Evolutionary conservation across 169 alveolate genomes (phyloP).

Genomic region (Plasmodium falciparum): DNA sequence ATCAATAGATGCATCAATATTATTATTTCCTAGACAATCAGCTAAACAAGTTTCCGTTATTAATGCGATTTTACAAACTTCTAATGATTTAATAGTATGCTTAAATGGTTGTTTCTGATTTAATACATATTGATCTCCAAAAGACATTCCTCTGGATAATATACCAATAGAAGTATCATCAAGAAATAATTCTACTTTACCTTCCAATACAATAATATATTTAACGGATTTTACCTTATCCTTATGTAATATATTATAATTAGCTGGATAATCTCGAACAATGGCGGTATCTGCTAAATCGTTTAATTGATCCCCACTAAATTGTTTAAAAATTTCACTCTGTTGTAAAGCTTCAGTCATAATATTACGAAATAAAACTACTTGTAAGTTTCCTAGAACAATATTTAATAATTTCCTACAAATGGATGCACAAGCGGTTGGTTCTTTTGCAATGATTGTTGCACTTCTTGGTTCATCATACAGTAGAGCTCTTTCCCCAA

Average conservation of each 20-base stretch:
- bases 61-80: conserved; percentile 86
- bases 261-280: conserved; percentile 84
- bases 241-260: conserved; percentile 78
- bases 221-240: conserved; percentile 88
- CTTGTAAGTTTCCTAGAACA: conserved; percentile 91
- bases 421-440: conserved; percentile 89
- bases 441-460: conserved; percentile 90
- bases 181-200: conserved; percentile 85
- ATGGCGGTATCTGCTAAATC: conserved; percentile 87
- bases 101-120: conserved; percentile 89
- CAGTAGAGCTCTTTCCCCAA: conserved; percentile 95
- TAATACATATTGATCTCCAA: conserved; percentile 94
- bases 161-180: conserved; percentile 82
- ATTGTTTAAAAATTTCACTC: conserved; percentile 88
- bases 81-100: conserved; percentile 87
- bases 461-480: conserved; percentile 95
- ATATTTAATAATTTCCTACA: conserved; percentile 87
- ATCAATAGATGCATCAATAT: conserved; percentile 88
- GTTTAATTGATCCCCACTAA: conserved; percentile 87
- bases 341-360: conserved; percentile 90
- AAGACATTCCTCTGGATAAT: conserved; percentile 93
- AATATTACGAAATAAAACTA: conserved; percentile 89
- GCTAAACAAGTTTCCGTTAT: conserved; percentile 87
- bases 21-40: conserved; percentile 85
- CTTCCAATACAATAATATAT: conserved; percentile 90